Evolutionary conservation across 2,329 filamentous ascomycete genomes (phyloP).

Genomic region (Fusarium sp.): DNA sequence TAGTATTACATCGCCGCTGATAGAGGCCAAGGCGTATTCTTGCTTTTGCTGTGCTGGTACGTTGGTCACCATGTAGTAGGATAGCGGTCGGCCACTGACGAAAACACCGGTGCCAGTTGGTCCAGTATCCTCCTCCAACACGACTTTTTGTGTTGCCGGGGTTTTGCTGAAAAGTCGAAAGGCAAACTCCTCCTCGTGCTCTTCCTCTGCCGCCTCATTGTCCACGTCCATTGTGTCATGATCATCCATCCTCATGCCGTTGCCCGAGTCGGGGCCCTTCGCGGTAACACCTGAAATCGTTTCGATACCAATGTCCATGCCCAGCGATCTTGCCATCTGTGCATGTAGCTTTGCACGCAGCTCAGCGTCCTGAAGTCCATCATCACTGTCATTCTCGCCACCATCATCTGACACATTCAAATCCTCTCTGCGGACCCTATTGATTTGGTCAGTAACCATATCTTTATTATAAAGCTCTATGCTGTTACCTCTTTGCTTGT

Average conservation of each 20-base stretch:
- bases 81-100: constrained; percentile 55
- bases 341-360: constrained; percentile 61
- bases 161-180: constrained; percentile 69
- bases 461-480: neutral
- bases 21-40: constrained; percentile 60
- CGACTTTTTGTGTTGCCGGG: constrained; percentile 61
- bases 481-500: constrained; percentile 50
- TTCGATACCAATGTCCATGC: constrained; percentile 50
- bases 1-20: constrained; percentile 65
- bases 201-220: constrained; percentile 32
- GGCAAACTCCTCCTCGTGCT: constrained; percentile 59
- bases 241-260: constrained; percentile 18
- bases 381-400: constrained; percentile 44
- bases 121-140: constrained; percentile 61
- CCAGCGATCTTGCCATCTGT: constrained; percentile 61
- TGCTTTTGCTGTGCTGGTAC: constrained; percentile 54
- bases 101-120: constrained; percentile 54
- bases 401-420: constrained; percentile 56
- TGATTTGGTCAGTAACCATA: constrained; percentile 13
- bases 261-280: constrained; percentile 3
- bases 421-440: constrained; percentile 68
- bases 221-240: constrained; percentile 22
- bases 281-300: neutral
- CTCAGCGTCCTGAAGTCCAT: constrained; percentile 53
- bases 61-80: constrained; percentile 62